phyloP scores from a whole-genome alignment of 495 filamentous ascomycete genomes.

The Neurospora sp. region DNA sequence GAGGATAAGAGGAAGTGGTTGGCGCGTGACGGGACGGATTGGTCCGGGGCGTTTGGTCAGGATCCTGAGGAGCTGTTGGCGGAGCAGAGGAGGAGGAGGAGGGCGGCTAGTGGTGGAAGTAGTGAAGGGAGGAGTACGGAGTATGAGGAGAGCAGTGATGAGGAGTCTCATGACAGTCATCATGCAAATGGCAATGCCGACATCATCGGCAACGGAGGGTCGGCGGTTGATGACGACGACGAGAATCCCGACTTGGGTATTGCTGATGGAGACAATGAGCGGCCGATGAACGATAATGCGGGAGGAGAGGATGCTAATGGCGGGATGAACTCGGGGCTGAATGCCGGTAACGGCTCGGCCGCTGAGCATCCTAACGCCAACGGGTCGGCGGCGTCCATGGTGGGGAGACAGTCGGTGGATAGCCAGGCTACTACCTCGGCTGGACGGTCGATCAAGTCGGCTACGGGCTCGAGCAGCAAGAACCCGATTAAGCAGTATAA shows the following conservation, averaged over 20 bases:
- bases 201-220: neutral
- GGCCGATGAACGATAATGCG: neutral
- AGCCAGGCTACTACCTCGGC: constrained; percentile 7
- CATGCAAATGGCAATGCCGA: neutral
- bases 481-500: constrained; percentile 38
- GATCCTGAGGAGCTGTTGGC: constrained; percentile 41
- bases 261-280: constrained; percentile 25
- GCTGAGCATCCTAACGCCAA: neutral
- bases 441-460: constrained; percentile 7
- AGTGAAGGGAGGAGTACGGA: constrained; percentile 32
- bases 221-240: constrained; percentile 11
- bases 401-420: constrained; percentile 10
- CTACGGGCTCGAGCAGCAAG: constrained; percentile 17
- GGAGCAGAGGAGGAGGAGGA: constrained; percentile 9
- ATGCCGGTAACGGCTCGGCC: neutral
- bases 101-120: constrained; percentile 21
- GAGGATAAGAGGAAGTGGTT: constrained; percentile 72
- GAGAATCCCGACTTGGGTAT: constrained; percentile 35
- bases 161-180: constrained; percentile 10
- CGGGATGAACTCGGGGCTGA: constrained; percentile 2
- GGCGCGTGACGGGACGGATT: constrained; percentile 63
- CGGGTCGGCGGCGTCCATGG: constrained; percentile 1
- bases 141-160: constrained; percentile 27
- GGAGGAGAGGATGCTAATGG: constrained; percentile 1
- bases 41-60: constrained; percentile 73